Base-by-base conservation (phyloP, 495 filamentous ascomycete genomes). In the Elaphomyces granulatus region DNA sequence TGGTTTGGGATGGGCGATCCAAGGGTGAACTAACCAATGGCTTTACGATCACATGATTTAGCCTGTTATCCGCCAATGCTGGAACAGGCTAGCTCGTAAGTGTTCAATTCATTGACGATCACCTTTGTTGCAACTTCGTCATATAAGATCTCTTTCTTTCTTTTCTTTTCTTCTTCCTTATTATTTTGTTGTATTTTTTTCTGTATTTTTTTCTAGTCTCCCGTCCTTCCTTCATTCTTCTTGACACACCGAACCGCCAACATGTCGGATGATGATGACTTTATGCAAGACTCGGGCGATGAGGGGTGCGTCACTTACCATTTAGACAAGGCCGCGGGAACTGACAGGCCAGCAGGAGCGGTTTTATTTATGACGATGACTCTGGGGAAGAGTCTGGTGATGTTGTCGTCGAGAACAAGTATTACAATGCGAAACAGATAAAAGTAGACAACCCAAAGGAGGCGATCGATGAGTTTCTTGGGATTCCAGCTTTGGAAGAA, bases 351-450 rank as follows among this genome's bases (percentile, higher is more conserved):
- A 3, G 33, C 35, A 20, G 17, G 19, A 6, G 15, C n/a, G 15
- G 15, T 12, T 28, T 28, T 28, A 12, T 6, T 6, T 28, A 28
- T 12, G 23, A 28, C 6, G 23, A 28, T 28, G 23, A 6, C 23
- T 6, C 6, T 28, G 90, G 87, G 14, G 84, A 94, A 33, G 80
- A 94, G 34, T 74, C 68, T 28, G 83, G 80, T 15, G 83, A 94
- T 57, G 80, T 95, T 48, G 87, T 88, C 42, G 87, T 96, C 53
- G 92, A 96, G 58, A 98, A 98, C 67, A 94, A 94, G 64, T 98
- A 98, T 66, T 98, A 96, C 71, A 96, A 94, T 64, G 90, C 90
- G 18, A 98, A 98, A 65, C 87, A 94, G 60, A 80, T 92, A 61
- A 98, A 98, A 64, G 71, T 68, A 7, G 77, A 75, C 40, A 82